Base-by-base conservation (phyloP, 129 eudicot species). In the Saposhnikovia divaricata region DNA sequence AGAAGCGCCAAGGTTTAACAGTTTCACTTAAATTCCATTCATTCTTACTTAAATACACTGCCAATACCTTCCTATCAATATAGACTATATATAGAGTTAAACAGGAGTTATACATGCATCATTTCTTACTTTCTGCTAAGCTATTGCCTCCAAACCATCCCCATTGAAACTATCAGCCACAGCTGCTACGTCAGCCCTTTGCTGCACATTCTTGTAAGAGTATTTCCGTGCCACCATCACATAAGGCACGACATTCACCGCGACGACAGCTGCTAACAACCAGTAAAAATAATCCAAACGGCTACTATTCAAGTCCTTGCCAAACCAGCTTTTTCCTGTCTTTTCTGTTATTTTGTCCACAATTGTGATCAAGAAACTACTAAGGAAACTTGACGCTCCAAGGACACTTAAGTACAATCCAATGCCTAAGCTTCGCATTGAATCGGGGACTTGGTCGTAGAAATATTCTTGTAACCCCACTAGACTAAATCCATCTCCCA, bases 401-500 rank as follows among this genome's bases (percentile, higher is more conserved):
- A 93, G 83, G 19, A 93, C 92, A 63, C 98, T 93, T 4, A 93
- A 82, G 81, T 93, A 93, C 25, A 89, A 51, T 1, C 91, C 96
- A 28, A 93, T 87, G 9, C 98, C 98, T 40, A 93, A 57, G 66
- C 94, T 87, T 74, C 98, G 87, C 98, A 93, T 90, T 28, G 98
- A 89, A 44, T 93, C 93, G 4, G 98, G 96, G 25, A 93, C 96
- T 85, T 93, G 93, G 21, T 90, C 94, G 40, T 93, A 93, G 66
- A 93, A 93, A 77, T 86, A 93, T 77, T 93, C 98, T 82, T 93
- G 98, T 78, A 93, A 79, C 0, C 96, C 98, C 42, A 93, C 96
- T 7, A 93, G 81, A 13, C 93, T 77, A 46, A 93, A 90, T 75
- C 85, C 93, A 69, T 93, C 98, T 15, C 89, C 96, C 0, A 90